Evolutionary conservation across 2,329 filamentous ascomycete genomes (phyloP).

Genomic region (Fusarium oxysporum): DNA sequence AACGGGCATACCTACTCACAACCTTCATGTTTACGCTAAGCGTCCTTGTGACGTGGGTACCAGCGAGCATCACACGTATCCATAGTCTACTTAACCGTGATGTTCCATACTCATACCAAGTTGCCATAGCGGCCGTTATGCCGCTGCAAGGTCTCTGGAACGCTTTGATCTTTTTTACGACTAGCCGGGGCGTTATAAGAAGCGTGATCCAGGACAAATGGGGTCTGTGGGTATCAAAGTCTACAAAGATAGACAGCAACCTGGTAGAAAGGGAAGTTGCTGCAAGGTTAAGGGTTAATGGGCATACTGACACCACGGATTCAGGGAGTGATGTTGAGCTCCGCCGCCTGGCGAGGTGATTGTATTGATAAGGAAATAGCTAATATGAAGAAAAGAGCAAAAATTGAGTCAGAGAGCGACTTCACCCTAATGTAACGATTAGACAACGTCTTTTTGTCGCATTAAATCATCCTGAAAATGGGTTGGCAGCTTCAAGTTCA

Average conservation of each 20-base stretch:
- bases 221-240: background rate
- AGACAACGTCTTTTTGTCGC: no score
- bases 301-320: background rate
- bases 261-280: background rate
- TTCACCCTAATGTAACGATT: no score
- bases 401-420: no score
- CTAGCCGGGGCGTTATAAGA: background rate
- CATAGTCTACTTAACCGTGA: background rate
- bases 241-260: background rate
- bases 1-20: background rate
- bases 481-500: no score
- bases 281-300: background rate
- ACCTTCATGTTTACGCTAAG: background rate
- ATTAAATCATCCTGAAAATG: no score
- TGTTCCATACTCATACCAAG: background rate
- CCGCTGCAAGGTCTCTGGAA: background rate
- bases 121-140: background rate
- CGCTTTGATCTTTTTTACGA: background rate
- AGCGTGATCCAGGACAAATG: accelerated
- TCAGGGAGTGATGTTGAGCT: background rate
- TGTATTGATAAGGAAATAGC: background rate
- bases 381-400: no score
- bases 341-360: background rate
- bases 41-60: background rate
- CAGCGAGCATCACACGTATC: background rate